Percentiles rank a stretch among this genome's conserved stretches.
Conservation (phyloP, 495 filamentous ascomycete species). For the Lasiosphaeris hirsuta region DNA sequence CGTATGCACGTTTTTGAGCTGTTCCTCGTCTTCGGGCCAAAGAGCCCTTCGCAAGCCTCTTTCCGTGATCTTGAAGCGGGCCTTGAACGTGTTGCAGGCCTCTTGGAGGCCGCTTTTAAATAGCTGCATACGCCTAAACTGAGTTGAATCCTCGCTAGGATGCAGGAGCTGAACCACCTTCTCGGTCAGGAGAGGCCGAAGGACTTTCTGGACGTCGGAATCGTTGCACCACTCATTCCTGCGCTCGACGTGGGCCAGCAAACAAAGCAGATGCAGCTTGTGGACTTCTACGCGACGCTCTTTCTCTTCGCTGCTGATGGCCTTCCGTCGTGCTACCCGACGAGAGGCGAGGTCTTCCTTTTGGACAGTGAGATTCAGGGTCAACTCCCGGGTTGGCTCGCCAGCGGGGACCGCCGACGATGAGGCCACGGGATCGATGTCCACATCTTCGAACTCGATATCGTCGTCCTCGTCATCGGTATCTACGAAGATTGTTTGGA, state of each 20-base stretch:
- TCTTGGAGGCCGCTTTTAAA: slow-evolving; percentile 76
- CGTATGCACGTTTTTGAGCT: slow-evolving; percentile 52
- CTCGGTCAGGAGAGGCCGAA: slow-evolving; percentile 59
- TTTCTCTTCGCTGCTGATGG: slow-evolving; percentile 66
- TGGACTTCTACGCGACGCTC: slow-evolving; percentile 71
- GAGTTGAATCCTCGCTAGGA: slow-evolving; percentile 58
- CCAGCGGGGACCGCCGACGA: slow-evolving; percentile 23
- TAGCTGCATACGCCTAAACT: slow-evolving; percentile 66
- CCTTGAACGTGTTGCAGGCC: slow-evolving; percentile 61
- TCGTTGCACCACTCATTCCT: slow-evolving; percentile 92
- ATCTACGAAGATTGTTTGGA: slow-evolving; percentile 9
- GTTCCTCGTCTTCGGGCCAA: slow-evolving; percentile 65
- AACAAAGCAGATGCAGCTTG: slow-evolving; percentile 79
- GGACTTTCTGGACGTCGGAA: slow-evolving; percentile 53
- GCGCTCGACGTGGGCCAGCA: slow-evolving; percentile 68
- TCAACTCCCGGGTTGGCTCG: slow-evolving; percentile 53
- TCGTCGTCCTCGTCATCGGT: slow-evolving; percentile 32
- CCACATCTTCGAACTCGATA: slow-evolving; percentile 39
- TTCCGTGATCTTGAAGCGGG: slow-evolving; percentile 64
- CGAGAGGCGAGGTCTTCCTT: slow-evolving; percentile 34
- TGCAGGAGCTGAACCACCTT: slow-evolving; percentile 61
- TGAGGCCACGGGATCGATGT: slow-evolving; percentile 21
- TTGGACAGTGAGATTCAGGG: slow-evolving; percentile 50
- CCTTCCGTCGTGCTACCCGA: slow-evolving; percentile 48
- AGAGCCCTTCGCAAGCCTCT: slow-evolving; percentile 65